Base-by-base conservation (phyloP, 345 rosid species). In the Lepidium aucheri region DNA sequence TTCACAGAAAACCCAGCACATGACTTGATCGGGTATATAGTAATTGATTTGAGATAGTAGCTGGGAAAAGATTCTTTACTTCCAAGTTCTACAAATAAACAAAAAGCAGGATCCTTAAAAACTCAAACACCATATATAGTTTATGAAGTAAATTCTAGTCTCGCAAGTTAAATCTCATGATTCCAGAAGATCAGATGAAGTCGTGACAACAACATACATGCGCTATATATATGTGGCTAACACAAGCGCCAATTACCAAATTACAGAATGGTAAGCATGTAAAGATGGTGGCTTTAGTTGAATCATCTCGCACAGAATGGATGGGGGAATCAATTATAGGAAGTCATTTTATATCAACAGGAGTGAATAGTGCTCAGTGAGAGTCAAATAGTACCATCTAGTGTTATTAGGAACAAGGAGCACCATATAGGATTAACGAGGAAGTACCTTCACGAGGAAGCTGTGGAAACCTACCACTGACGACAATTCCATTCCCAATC, bases 1-100 rank as follows among this genome's bases (percentile, higher is more conserved):
- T 78, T 76, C 30, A 78, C 88, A 53, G 80, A 81, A 74, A 88
- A 93, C 76, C 99, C 99, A n/a, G 78, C 79, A 52, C 99, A 93
- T 36, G 99, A 88, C 79, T 93, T 93, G 63, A 93, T 86, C 44
- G 99, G 99, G 75, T 84, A 90, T 75, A 93, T 53, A 38, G 80
- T 76, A 53, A 93, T 64, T 34, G 95, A 88, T 73, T 88, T 83
- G 7, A 93, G 81, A 73, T 53, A 51, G 71, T 67, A 74, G 26
- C 76, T 65, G 10, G 56, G 73, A 58, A 45, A 36, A 38, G 78
- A 52, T 40, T 45, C 60, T 60, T 53, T 63, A 24, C 74, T 68
- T 73, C 57, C 80, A 67, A 53, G 49, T 14, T 85, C 95, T 89
- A 93, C 68, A 50, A 45, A 60, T 59, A 28, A 57, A 68, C 56